These are phyloP conservation scores for Candida smagusa DNA, from an alignment of 1,139 yeast genomes.

Conservation along the genomic window DNA sequence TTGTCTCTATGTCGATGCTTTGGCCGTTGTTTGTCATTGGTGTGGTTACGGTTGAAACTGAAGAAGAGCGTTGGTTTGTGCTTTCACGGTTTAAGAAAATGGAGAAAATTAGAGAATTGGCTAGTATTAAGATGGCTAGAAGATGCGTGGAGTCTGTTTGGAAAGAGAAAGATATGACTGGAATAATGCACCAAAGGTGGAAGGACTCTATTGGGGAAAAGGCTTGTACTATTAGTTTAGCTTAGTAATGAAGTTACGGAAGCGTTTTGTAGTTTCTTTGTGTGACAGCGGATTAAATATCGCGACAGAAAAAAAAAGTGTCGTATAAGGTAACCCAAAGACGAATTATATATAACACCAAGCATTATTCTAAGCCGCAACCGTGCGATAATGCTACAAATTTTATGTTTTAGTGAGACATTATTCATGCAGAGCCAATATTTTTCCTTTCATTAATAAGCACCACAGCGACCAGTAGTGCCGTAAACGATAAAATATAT, in stretches of 20 bases:
- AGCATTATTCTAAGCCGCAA: no score
- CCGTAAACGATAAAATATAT: no score
- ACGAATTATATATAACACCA: no score
- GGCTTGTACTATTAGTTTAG: slow-evolving; percentile 34
- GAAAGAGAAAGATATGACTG: slow-evolving; percentile 33
- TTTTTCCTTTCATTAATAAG: no score
- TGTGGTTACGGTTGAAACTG: slow-evolving; percentile 24
- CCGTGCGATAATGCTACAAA: no score
- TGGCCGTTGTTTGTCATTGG: slow-evolving; percentile 40
- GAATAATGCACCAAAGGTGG: slow-evolving; percentile 23
- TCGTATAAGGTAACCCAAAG: no score
- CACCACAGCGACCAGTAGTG: no score
- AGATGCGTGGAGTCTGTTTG: slow-evolving; percentile 30
- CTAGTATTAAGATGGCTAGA: slow-evolving; percentile 32
- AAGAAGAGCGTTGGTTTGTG: slow-evolving; percentile 33
- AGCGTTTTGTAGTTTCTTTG: no score
- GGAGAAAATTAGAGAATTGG: slow-evolving; percentile 30
- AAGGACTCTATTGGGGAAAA: slow-evolving; percentile 30
- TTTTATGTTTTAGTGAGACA: no score
- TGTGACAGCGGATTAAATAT: no score
- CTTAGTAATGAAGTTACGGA: slow-evolving; percentile 8
- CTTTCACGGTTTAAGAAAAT: slow-evolving; percentile 25
- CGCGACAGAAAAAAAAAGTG: no score
- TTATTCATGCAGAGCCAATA: no score
- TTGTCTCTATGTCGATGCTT: slow-evolving; percentile 27